Base-by-base conservation (phyloP, 257 asterid species). In the Capsicum rhomboideum region DNA sequence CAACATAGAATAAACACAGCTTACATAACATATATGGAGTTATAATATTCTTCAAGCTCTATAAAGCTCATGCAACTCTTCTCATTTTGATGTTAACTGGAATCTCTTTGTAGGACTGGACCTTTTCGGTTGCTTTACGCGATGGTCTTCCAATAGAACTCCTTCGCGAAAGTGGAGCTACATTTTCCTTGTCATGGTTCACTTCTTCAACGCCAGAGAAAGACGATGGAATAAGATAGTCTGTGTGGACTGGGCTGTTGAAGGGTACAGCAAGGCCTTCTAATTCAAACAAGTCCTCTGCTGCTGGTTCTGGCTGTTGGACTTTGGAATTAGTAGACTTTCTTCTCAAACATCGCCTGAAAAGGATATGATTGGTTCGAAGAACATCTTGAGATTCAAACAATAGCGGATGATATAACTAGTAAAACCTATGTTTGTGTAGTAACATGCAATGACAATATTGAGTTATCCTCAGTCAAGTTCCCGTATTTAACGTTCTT, bases 11-110 rank as follows among this genome's bases (percentile, higher is more conserved):
- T 14, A 75, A 74, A 49, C 42, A 75, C 23, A 49, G 44, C 58
- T 49, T 49, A 75, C 10, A 42, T 42, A 20, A 72, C 13, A 44
- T 46, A 37, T 6, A 23, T 46, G 58, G 21, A 75, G 59, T 75
- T 46, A 49, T 67, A 28, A 49, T 72, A 21, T 21, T 74, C 46
- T 64, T 42, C 3, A 72, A 21, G n/a, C n/a, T 74, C 58, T 44
- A 74, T 7, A 21, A 46, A 61, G 34, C 67, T 91, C 82, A 91
- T 72, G 56, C 84, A 16, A 83, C 34, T 83, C 98, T 91, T 88
- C 98, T 92, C 97, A 94, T 85, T 86, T 95, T 95, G 79, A 90
- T 46, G 85, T 92, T 95, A 79, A 95, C n/a, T 68, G 99, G 96
- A 77, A 26, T 87, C 83, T 94, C 98, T 87, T 91, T 94, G 94